phyloP scores from a whole-genome alignment of 2,329 filamentous ascomycete species.

The Podosphaera aphanis region DNA sequence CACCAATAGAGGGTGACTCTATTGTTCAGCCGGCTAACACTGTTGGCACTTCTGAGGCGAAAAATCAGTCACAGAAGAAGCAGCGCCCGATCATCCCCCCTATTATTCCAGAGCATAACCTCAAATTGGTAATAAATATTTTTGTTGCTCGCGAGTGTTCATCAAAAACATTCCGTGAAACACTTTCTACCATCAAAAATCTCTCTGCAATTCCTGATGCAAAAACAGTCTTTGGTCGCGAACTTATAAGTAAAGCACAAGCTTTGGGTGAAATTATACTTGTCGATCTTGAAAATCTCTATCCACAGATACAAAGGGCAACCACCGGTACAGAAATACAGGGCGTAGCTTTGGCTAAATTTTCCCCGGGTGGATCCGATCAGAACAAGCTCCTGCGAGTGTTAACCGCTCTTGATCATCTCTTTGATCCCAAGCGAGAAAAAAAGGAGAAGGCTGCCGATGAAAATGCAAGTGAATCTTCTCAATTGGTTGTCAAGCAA shows the following conservation, averaged over 20 bases:
- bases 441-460: conserved; percentile 15
- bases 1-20: background rate
- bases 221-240: conserved; percentile 75
- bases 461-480: conserved; percentile 27
- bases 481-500: conserved; percentile 41
- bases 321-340: conserved; percentile 84
- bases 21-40: background rate
- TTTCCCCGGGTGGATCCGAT: conserved; percentile 85
- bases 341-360: conserved; percentile 78
- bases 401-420: conserved; percentile 78
- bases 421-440: conserved; percentile 67
- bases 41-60: conserved; percentile 3
- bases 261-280: conserved; percentile 66
- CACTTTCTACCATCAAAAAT: conserved; percentile 95
- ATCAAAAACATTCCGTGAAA: conserved; percentile 94
- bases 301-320: conserved; percentile 68
- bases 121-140: conserved; percentile 87
- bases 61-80: conserved; percentile 15
- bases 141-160: conserved; percentile 90
- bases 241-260: conserved; percentile 73
- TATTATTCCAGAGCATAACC: conserved; percentile 66
- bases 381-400: conserved; percentile 89
- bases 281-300: conserved; percentile 58
- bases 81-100: conserved; percentile 46
- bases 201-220: conserved; percentile 79